Evolutionary conservation across 495 filamentous ascomycete genomes (phyloP).

Genomic region (Aspergillus mulundensis): DNA sequence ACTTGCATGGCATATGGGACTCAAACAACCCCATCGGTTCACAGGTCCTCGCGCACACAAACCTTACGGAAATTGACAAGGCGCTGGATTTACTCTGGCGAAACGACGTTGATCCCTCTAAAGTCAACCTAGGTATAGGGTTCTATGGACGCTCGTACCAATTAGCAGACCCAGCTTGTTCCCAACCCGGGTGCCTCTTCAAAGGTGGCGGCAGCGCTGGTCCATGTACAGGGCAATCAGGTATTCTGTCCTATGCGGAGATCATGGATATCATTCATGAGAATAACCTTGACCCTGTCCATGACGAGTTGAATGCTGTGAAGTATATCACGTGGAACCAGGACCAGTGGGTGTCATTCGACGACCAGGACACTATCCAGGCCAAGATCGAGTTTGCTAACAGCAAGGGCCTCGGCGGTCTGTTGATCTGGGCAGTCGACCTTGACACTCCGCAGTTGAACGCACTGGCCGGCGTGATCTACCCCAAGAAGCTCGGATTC

Average conservation of each 20-base stretch:
- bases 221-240: slow-evolving; percentile 22
- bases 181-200: slow-evolving; percentile 22
- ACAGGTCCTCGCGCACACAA: slow-evolving; percentile 40
- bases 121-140: no score
- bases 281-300: slow-evolving; percentile 19
- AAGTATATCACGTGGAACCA: slow-evolving; percentile 30
- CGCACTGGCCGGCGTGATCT: slow-evolving; percentile 4
- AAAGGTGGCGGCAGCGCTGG: slow-evolving; percentile 19
- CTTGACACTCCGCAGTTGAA: slow-evolving; percentile 4
- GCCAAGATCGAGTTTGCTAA: slow-evolving; percentile 39
- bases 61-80: slow-evolving; percentile 53
- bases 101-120: slow-evolving; percentile 35
- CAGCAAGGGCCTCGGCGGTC: slow-evolving; percentile 33
- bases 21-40: not conserved
- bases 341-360: slow-evolving; percentile 43
- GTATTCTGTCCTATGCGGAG: slow-evolving; percentile 24
- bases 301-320: slow-evolving; percentile 20
- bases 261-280: slow-evolving; percentile 23
- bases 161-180: slow-evolving; percentile 22
- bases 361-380: slow-evolving; percentile 36
- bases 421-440: slow-evolving; percentile 36
- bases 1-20: slow-evolving; percentile 32
- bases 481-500: not conserved
- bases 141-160: not conserved
- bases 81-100: slow-evolving; percentile 27